These are phyloP conservation scores for Sorghum bicolor DNA, from an alignment of 176 grass and related monocot species.

Conservation along the genomic window Sorghum_bicolor_NCBIv3 NC_012873.2:52727501-52728000, in stretches of 20 bases:
- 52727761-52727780: slow-evolving; percentile 63
- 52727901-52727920: slow-evolving; percentile 47
- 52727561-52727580: slow-evolving; percentile 48
- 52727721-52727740: slow-evolving; percentile 44
- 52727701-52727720: slow-evolving; percentile 49
- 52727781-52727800: slow-evolving; percentile 68
- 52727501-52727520: slow-evolving; percentile 39
- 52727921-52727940: slow-evolving; percentile 45
- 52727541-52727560: slow-evolving; percentile 39
- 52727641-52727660: slow-evolving; percentile 39
- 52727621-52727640: slow-evolving; percentile 52
- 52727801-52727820: slow-evolving; percentile 40
- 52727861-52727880: slow-evolving; percentile 56
- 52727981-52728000: slow-evolving; percentile 58
- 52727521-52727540: slow-evolving; percentile 40
- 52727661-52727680: slow-evolving; percentile 54
- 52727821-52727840: slow-evolving; percentile 50
- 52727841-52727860: slow-evolving; percentile 56
- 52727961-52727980: slow-evolving; percentile 47
- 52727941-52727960: slow-evolving; percentile 47
- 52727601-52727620: slow-evolving; percentile 49
- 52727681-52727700: slow-evolving; percentile 64
- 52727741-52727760: slow-evolving; percentile 68
- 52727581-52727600: slow-evolving; percentile 53
- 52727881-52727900: slow-evolving; percentile 62